Evolutionary conservation across 805 yeast genomes (phyloP).

Genomic region (Kurtzmaniella cleridarum): DNA sequence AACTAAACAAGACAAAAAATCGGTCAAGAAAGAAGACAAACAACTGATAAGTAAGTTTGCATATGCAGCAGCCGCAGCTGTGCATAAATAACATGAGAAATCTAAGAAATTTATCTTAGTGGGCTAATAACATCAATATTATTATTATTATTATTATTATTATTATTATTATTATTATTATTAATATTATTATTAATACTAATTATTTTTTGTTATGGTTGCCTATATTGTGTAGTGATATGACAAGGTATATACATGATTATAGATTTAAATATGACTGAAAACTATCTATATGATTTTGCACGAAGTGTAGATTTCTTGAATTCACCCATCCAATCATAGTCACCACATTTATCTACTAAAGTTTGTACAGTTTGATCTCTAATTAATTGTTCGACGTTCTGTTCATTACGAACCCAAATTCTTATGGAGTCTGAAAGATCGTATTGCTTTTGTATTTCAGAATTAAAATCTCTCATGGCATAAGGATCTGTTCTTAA

Average conservation of each 20-base stretch:
- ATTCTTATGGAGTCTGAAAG: slow-evolving; percentile 25
- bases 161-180: neutral
- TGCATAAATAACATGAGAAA: slow-evolving; percentile 17
- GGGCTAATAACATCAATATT: too few species aligned
- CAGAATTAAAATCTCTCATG: slow-evolving; percentile 15
- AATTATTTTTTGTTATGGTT: too few species aligned
- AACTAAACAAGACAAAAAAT: slow-evolving; percentile 10
- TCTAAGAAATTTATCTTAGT: too few species aligned
- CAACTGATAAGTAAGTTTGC: slow-evolving; percentile 30
- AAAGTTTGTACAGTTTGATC: slow-evolving; percentile 28
- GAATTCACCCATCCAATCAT: slow-evolving; percentile 31
- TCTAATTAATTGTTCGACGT: slow-evolving; percentile 28
- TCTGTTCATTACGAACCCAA: slow-evolving; percentile 33
- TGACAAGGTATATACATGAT: too few species aligned
- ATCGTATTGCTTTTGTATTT: slow-evolving; percentile 16
- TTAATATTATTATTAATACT: too few species aligned
- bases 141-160: too few species aligned
- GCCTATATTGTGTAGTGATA: too few species aligned
- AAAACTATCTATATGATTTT: too few species aligned
- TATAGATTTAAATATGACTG: too few species aligned
- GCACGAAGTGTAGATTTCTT: slow-evolving; percentile 2
- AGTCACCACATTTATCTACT: slow-evolving; percentile 31
- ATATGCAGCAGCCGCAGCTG: slow-evolving; percentile 44
- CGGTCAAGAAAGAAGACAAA: slow-evolving; percentile 9
- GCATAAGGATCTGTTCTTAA: slow-evolving; percentile 38